Conservation (phyloP, 805 yeast genomes). For the Sugiyamaella americana region DNA sequence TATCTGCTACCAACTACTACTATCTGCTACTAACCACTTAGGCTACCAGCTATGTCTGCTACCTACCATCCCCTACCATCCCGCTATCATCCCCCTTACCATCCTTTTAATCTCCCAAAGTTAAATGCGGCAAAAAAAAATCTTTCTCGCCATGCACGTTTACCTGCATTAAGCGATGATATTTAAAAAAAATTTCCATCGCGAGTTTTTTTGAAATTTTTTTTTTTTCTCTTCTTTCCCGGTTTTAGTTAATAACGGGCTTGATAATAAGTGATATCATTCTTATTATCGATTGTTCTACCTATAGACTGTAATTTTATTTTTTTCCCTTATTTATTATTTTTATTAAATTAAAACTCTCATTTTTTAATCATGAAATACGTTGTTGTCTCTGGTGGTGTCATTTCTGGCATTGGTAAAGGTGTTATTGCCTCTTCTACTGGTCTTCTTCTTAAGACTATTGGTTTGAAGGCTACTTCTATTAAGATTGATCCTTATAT, state of each 20-base stretch:
- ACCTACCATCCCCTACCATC: no score
- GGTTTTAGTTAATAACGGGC: neutral
- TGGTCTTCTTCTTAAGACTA: conserved; percentile 86
- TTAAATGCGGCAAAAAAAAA: neutral
- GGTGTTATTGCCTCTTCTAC: conserved; percentile 97
- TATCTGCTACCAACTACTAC: no score
- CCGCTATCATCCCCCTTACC: no score
- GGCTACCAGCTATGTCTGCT: no score
- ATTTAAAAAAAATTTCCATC: neutral
- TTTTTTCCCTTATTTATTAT: neutral
- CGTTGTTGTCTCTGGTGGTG: conserved; percentile 99
- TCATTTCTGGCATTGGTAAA: conserved; percentile 97
- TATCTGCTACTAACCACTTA: no score
- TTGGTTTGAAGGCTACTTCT: conserved; percentile 92
- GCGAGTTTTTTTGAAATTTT: neutral
- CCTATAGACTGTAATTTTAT: neutral
- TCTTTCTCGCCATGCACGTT: no score
- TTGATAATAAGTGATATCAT: no score
- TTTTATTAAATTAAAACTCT: neutral
- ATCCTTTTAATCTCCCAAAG: no score
- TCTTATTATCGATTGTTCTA: no score
- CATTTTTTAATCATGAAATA: conserved; percentile 65
- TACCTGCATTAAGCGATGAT: no score
- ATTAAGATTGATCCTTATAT: conserved; percentile 98
- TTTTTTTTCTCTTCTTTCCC: neutral